phyloP scores from a whole-genome alignment of 202 grass and related monocot species.

The Alloteropsis angusta region DNA sequence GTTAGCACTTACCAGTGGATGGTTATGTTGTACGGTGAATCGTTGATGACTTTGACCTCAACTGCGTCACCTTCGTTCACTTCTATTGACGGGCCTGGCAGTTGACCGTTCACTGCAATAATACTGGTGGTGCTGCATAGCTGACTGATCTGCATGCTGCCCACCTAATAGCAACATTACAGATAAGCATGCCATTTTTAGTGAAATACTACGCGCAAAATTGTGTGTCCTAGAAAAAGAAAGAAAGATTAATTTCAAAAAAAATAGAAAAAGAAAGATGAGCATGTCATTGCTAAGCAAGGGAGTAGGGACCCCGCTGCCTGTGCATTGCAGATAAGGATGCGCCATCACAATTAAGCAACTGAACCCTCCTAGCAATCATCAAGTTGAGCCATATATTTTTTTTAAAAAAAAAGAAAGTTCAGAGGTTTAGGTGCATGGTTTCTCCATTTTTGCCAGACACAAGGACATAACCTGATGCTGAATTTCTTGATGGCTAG shows the following conservation, averaged over 20 bases:
- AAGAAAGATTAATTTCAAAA: no score
- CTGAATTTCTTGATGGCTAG: not conserved
- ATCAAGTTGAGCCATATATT: not conserved
- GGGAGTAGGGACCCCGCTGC: not conserved
- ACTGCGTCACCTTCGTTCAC: conserved; percentile 62
- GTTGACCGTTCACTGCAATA: conserved; percentile 58
- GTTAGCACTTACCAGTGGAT: conserved; percentile 62
- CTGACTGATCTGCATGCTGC: conserved; percentile 36
- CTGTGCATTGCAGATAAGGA: conserved; percentile 1
- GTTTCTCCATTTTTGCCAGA: not conserved
- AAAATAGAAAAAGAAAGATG: conserved; percentile 1
- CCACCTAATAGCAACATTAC: conserved; percentile 41
- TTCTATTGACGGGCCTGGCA: conserved; percentile 71
- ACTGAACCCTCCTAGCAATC: not conserved
- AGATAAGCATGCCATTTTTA: not conserved
- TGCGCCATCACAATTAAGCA: not conserved
- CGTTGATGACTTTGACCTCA: conserved; percentile 53
- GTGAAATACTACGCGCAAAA: not conserved
- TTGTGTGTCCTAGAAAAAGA: not conserved
- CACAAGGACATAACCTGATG: not conserved
- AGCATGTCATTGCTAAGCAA: not conserved
- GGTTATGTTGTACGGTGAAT: conserved; percentile 66
- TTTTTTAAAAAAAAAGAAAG: not conserved
- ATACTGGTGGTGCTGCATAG: conserved; percentile 59
- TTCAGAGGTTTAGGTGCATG: not conserved